Percentiles rank a stretch among this genome's conserved stretches.
These are phyloP conservation scores for Colletotrichum tofieldiae DNA, from an alignment of 2,329 filamentous ascomycete species.

Conservation along the genomic window DNA sequence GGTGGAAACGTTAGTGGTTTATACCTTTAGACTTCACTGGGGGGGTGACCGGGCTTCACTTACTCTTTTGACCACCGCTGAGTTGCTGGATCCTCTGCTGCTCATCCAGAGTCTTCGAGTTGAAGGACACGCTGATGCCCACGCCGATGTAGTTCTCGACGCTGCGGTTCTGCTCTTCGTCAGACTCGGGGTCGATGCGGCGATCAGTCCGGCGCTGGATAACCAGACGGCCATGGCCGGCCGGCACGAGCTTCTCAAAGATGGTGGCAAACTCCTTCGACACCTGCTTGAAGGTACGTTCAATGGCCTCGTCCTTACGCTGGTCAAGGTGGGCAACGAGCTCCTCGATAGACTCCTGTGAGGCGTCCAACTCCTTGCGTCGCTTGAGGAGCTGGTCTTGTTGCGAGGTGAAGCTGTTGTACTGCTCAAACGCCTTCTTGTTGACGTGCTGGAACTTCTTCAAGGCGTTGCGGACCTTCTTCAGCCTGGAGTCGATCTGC, in stretches of 20 bases:
- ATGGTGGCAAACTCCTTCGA: conserved; percentile 93
- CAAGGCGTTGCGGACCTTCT: conserved; percentile 91
- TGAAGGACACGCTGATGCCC: conserved; percentile 97
- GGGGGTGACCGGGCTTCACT: conserved; percentile 52
- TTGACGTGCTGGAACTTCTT: conserved; percentile 99
- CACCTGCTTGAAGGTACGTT: conserved; percentile 98
- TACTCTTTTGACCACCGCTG: conserved; percentile 97
- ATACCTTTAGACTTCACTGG: not conserved
- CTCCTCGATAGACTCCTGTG: conserved; percentile 89
- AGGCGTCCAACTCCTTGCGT: conserved; percentile 88
- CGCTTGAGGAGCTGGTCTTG: conserved; percentile 89
- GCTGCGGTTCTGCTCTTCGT: conserved; percentile 76
- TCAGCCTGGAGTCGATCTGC: conserved; percentile 77
- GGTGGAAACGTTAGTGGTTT: conserved; percentile 43
- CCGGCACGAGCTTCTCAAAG: conserved; percentile 95
- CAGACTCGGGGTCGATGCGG: conserved; percentile 70
- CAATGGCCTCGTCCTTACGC: conserved; percentile 97
- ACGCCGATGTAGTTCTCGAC: conserved; percentile 98
- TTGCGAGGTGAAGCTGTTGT: conserved; percentile 95
- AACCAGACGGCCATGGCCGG: conserved; percentile 90
- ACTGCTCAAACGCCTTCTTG: conserved; percentile 99
- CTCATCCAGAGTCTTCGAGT: conserved; percentile 94
- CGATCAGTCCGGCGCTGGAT: conserved; percentile 93
- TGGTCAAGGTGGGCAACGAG: conserved; percentile 94
- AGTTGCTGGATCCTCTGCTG: conserved; percentile 98